Base-by-base conservation (phyloP, 495 filamentous ascomycete genomes). In the Penicillium maclennaniae region DNA sequence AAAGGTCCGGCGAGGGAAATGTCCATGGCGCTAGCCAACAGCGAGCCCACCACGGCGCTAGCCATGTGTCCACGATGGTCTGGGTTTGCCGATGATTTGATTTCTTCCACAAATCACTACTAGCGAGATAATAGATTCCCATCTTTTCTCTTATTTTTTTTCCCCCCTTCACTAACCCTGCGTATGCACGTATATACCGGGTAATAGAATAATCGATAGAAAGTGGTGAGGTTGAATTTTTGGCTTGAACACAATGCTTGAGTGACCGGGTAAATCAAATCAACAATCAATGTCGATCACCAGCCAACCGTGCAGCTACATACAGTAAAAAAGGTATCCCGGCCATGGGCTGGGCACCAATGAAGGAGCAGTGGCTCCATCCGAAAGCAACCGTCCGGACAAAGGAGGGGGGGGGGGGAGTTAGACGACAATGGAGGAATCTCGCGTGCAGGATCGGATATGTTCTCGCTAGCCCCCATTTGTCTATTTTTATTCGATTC, bases 361-460 rank as follows among this genome's bases (percentile, higher is more conserved):
- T 63, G 47, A 52, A 21, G 39, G 44, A 16, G 50, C 39, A 47
- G 14, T 15, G 23, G 43, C 47, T 52, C 31, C 43, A 43, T 55
- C 41, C 43, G 45, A 50, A 27, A 47, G 37, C 43, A 51, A 55
- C 47, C 25, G 42, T 42, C 39, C 12, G 23, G n/a, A 16, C 26
- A 48, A 7, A 37, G 42, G 38, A 23, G 42, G 38, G 42, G 20
- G 20, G 7, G n/a, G n/a, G n/a, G n/a, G n/a, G n/a, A n/a, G n/a
- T n/a, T n/a, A 28, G n/a, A 41, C 8, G 43, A 43, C 6, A 43
- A 7, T 31, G 27, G 19, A 40, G 45, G 45, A 26, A 58, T 55
- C 58, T 56, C 41, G 46, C 53, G 54, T 58, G 53, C 51, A 62
- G 47, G 50, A 60, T 51, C 58, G 58, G 55, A 65, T 31, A 62